phyloP scores from a whole-genome alignment of 768 basidiomycete species.

The Russula brevipes region DNA sequence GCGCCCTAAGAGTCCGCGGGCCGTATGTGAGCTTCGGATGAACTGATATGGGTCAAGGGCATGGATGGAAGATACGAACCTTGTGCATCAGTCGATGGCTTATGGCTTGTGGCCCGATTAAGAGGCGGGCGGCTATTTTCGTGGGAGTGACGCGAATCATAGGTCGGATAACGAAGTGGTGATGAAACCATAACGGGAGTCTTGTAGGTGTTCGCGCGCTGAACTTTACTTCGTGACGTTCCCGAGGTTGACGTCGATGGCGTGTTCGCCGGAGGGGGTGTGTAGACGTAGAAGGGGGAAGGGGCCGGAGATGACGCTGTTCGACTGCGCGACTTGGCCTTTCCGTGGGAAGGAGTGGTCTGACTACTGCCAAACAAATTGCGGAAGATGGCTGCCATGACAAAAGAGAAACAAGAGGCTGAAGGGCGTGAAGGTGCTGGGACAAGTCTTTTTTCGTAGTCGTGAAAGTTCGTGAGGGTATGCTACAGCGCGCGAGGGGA shows the following conservation, averaged over 20 bases:
- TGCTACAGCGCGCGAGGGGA: slow-evolving; percentile 9
- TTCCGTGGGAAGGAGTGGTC: slow-evolving; percentile 27
- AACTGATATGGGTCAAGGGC: slow-evolving; percentile 25
- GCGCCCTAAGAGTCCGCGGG: slow-evolving; percentile 22
- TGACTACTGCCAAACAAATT: slow-evolving; percentile 39
- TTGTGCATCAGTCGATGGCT: slow-evolving; percentile 14
- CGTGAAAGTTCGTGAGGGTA: slow-evolving; percentile 17
- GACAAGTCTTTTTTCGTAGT: neutral
- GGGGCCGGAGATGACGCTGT: slow-evolving; percentile 38
- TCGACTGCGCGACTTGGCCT: slow-evolving; percentile 41
- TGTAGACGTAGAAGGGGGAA: slow-evolving; percentile 29
- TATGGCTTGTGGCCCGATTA: slow-evolving; percentile 12
- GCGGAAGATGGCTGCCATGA: slow-evolving; percentile 50
- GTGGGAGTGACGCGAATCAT: slow-evolving; percentile 25
- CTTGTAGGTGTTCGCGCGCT: slow-evolving; percentile 17
- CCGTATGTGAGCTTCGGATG: slow-evolving; percentile 19
- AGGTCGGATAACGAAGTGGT: slow-evolving; percentile 24
- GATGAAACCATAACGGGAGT: slow-evolving; percentile 21
- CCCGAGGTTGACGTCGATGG: slow-evolving; percentile 16
- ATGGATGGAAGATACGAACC: slow-evolving; percentile 12
- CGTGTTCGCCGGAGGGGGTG: slow-evolving; percentile 19
- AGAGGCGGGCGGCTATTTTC: slow-evolving; percentile 18
- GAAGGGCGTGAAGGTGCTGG: neutral
- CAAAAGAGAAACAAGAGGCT: neutral
- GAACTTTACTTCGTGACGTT: slow-evolving; percentile 17